Evolutionary conservation across 179 eudicot genomes (phyloP), one percentile per base, ranked within the genome.

Genomic region (Drosera spatulata): DNA sequence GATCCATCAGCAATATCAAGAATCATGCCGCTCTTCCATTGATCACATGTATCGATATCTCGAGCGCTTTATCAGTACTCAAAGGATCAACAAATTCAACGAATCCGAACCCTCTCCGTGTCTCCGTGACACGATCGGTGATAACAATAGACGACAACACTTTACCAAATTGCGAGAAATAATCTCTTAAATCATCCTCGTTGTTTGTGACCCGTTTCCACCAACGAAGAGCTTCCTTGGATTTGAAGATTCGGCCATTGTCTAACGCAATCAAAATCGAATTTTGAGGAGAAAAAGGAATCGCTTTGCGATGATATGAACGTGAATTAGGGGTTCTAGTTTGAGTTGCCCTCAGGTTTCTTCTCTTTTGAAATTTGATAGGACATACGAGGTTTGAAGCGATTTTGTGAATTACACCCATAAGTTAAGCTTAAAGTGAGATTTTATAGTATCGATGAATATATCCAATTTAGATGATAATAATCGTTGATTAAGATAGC

Each of bases 81-180:
- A 75, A 68, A 11, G 83, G 67, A 13, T 87, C 88, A 2, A 73
- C 40, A 41, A 87, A 85, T 15, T 88, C 64, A 55, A 91, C 80
- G 40, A 91, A 91, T 0, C 85, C 97, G 2, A 91, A 91, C 3
- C 97, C 97, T 48, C 97, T 67, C 6, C 85, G 79, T 38, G 14
- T 13, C 6, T 84, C 80, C 3, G 80, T 78, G 14, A 15, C 6
- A 1, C 86, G 84, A 79, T 91, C 91, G 58, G 47, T 69, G 2
- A 82, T 85, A 5, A 91, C 71, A 4, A 61, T 61, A 12, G 82
- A 75, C 33, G 50, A 65, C 4, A 69, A 73, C 2, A 91, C 84
- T 14, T 52, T 68, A 10, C 97, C 97, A 53, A 75, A 89, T 66
- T 74, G 66, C 4, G 50, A 8, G 61, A 89, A 89, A 58, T 89